Evolutionary conservation across 495 filamentous ascomycete species (phyloP).

Genomic region (Talaromyces wortmannii): DNA sequence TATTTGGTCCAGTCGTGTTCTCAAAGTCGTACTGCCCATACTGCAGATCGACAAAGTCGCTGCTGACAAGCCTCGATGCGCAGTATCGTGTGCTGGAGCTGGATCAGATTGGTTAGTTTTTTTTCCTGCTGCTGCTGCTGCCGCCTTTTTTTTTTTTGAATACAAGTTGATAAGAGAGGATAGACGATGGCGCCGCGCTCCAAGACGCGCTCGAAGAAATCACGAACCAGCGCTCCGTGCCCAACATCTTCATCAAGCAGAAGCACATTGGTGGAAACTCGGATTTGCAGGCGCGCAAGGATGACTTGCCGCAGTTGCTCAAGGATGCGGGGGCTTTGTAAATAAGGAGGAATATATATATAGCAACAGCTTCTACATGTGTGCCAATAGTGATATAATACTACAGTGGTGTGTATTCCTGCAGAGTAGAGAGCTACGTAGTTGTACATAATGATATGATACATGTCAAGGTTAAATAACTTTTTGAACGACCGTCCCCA

Average conservation of each 20-base stretch:
- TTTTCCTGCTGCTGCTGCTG: background rate
- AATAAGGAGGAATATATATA: background rate
- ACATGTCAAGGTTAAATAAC: constrained; percentile 28
- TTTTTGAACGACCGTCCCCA: constrained; percentile 76
- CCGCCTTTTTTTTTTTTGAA: background rate
- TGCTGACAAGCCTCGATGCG: constrained; percentile 61
- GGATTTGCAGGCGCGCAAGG: constrained; percentile 68
- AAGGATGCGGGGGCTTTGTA: constrained; percentile 61
- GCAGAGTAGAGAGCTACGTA: background rate
- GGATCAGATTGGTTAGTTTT: constrained; percentile 64
- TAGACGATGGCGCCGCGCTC: constrained; percentile 74
- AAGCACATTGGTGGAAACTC: constrained; percentile 96
- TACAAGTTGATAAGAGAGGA: background rate
- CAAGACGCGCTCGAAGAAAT: constrained; percentile 79
- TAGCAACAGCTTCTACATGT: too few relatives aligned
- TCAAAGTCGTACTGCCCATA: constrained; percentile 97
- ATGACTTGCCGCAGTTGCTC: constrained; percentile 49
- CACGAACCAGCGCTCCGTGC: constrained; percentile 77
- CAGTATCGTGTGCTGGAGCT: constrained; percentile 75
- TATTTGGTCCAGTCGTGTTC: constrained; percentile 64
- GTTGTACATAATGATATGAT: background rate
- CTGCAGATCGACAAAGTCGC: constrained; percentile 71
- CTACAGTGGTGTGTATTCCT: background rate
- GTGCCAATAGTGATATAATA: too few relatives aligned
- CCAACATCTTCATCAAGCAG: constrained; percentile 88